Percentiles rank a stretch among this genome's conserved stretches.
Conservation (phyloP, 306 rosid species). For the Vigna angularis region DNA sequence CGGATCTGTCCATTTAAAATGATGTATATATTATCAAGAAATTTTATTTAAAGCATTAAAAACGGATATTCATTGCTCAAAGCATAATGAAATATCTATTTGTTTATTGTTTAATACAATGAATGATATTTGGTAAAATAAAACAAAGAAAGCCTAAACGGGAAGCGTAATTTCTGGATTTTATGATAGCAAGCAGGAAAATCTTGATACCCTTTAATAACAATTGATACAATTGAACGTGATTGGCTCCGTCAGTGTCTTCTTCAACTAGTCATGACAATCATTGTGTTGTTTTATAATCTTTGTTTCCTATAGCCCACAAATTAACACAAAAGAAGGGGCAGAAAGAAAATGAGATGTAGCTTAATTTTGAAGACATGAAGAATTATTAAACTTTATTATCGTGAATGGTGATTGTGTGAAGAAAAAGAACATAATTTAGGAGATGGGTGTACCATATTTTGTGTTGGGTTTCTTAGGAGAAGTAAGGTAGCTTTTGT, state of each 20-base stretch:
- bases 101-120: neutral
- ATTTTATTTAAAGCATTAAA: neutral
- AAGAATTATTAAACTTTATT: constrained; percentile 15
- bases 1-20: neutral
- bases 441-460: constrained; percentile 26
- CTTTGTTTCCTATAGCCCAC: neutral
- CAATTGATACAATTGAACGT: constrained; percentile 32
- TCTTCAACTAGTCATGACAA: constrained; percentile 18
- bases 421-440: constrained; percentile 26
- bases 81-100: neutral
- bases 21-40: neutral
- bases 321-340: neutral
- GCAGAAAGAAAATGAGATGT: neutral
- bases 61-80: neutral
- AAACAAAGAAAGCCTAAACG: neutral
- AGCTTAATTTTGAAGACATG: constrained; percentile 41
- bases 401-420: constrained; percentile 11
- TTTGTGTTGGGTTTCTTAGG: neutral
- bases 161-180: neutral
- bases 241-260: constrained; percentile 46
- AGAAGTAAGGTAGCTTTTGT: too few species aligned
- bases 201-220: neutral
- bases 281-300: neutral
- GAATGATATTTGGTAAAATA: neutral
- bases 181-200: neutral